Conservation (phyloP, 768 basidiomycete genomes). For the Macrocybe gigantea region DNA sequence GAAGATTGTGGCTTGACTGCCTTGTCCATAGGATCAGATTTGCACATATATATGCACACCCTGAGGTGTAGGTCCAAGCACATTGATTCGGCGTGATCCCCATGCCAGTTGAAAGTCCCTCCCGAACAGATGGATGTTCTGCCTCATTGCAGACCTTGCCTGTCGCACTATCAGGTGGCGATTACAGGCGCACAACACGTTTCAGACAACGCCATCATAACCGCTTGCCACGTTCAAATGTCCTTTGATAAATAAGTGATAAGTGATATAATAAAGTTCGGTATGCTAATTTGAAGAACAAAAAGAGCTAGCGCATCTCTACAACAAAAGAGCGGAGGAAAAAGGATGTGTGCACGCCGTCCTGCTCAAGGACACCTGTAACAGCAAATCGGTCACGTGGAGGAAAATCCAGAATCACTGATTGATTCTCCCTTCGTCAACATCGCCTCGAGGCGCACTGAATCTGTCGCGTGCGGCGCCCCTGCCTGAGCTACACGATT, state of each 20-base stretch:
- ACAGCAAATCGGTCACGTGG: conserved; percentile 17
- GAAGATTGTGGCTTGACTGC: too few species aligned
- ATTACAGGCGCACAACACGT: conserved; percentile 13
- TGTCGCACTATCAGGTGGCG: not conserved
- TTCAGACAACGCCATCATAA: conserved; percentile 2
- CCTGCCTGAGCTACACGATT: conserved; percentile 5
- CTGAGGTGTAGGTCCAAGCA: conserved; percentile 12
- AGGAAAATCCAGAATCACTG: conserved; percentile 46
- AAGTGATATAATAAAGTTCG: too few species aligned
- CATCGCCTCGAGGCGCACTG: conserved; percentile 41
- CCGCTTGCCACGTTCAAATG: too few species aligned
- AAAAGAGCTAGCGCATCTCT: conserved; percentile 6
- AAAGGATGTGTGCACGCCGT: conserved; percentile 6
- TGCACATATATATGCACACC: conserved; percentile 8
- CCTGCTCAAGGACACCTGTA: conserved; percentile 1
- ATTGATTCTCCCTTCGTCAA: conserved; percentile 38
- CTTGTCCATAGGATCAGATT: too few species aligned
- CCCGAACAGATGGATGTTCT: too few species aligned
- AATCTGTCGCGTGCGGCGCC: conserved; percentile 28
- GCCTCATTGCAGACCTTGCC: conserved; percentile 6
- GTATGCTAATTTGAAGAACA: conserved; percentile 6
- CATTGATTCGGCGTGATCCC: conserved; percentile 29
- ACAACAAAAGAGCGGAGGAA: conserved; percentile 1
- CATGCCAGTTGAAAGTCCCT: conserved; percentile 16
- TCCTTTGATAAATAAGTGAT: too few species aligned